Evolutionary conservation across 352 stramenopile species (phyloP), one percentile per base, ranked within the genome.

Genomic region (Pythium scleroteichum): DNA sequence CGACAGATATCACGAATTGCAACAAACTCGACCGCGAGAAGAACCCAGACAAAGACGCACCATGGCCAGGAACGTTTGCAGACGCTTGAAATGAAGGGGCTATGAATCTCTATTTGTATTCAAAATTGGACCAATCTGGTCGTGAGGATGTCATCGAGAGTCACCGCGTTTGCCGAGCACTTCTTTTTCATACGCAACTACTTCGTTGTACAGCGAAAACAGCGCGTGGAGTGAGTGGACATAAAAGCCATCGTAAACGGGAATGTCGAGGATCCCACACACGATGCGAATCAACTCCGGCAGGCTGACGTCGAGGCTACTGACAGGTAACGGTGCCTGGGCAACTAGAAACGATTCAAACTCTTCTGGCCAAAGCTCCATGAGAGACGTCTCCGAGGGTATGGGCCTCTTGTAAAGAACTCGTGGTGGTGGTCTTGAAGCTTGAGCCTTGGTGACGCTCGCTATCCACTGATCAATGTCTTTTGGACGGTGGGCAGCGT

Each of bases 391-490:
- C 14, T 62, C 54, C n/a, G 54, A 62, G 1, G 93, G 92, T 89
- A 98, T 97, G 5, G 82, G 66, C 44, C 90, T 84, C n/a, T 88
- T 90, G 82, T 97, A 97, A 46, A 86, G 70, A 6, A 90, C 79
- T 47, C 75, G 50, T 0, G 80, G 64, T 17, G 83, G 71, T 17
- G 92, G 82, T 59, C 97, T 97, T 14, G 72, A 72, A 4, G 58
- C 59, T 50, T 98, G 90, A 16, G 97, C 75, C 41, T 98, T 96
- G 35, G 79, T 79, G 13, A 98, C 96, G 53, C 75, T 96, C 39
- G 77, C 59, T 38, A 98, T 95, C 95, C 95, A 99, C 27, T 91
- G 76, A 20, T 97, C 76, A 13, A 99, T 97, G 58, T 93, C 89
- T 33, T 80, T 57, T 2, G 90, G 79, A 17, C 90, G 88, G 26